Evolutionary conservation across 805 yeast genomes (phyloP).

Genomic region (Yarrowia sp.): DNA sequence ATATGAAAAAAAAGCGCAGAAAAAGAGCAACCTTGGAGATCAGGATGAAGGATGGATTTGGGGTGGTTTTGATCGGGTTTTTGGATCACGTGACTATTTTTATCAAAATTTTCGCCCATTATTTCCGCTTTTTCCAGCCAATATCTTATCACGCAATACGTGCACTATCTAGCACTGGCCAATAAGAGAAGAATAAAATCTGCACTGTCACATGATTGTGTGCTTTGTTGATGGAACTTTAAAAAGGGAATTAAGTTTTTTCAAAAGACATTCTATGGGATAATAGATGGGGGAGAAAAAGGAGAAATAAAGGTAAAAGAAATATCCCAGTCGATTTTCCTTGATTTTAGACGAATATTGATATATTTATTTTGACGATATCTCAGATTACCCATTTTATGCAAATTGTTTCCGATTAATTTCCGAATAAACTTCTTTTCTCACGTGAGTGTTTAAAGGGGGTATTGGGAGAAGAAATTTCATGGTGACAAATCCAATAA

Average conservation of each 20-base stretch:
- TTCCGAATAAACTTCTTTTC: not conserved
- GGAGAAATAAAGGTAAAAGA: no score
- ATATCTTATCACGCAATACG: conserved; percentile 22
- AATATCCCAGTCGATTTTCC: no score
- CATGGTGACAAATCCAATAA: not conserved
- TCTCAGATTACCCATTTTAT: not conserved
- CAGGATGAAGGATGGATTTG: no score
- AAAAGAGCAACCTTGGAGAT: not conserved
- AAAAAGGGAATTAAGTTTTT: not conserved
- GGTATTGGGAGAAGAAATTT: conserved; percentile 15
- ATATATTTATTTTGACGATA: not conserved
- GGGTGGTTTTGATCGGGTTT: not conserved
- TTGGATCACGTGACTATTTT: not conserved
- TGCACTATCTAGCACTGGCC: conserved; percentile 39
- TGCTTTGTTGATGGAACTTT: conserved; percentile 31
- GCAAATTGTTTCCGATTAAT: not conserved
- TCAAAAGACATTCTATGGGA: no score
- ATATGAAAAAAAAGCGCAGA: conserved; percentile 1
- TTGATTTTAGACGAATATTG: not conserved
- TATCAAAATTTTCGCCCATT: not conserved
- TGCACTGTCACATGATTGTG: conserved; percentile 37
- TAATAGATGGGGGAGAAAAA: no score
- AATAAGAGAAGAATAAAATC: conserved; percentile 32
- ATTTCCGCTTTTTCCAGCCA: no score
- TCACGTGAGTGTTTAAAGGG: conserved; percentile 28